Percentiles rank a stretch among this genome's conserved stretches.
Evolutionary conservation across 768 basidiomycete genomes (phyloP).

Genomic region (Lentinula edodes): DNA sequence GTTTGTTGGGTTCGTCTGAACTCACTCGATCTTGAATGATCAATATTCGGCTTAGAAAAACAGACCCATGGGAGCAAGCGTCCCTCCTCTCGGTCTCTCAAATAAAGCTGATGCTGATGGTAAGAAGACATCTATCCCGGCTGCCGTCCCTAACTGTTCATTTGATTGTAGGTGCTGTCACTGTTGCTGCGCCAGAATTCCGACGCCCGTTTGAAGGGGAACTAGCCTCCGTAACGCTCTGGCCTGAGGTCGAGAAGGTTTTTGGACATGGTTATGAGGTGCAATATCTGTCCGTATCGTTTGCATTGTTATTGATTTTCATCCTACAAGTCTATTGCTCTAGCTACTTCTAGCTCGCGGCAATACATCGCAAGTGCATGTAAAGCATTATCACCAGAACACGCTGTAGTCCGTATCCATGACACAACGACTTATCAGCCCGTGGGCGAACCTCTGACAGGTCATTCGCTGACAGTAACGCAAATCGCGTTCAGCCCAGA

Average conservation of each 20-base stretch:
- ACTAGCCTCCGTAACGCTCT: conserved; percentile 79
- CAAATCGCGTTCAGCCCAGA: conserved; percentile 86
- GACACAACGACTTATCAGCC: conserved; percentile 66
- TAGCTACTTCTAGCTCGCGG: conserved; percentile 68
- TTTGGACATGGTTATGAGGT: conserved; percentile 99
- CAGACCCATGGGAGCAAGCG: conserved; percentile 76
- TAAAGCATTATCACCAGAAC: conserved; percentile 81
- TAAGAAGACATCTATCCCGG: conserved; percentile 21
- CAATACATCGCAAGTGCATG: conserved; percentile 83
- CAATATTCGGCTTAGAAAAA: conserved; percentile 31
- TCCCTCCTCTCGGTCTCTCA: conserved; percentile 90
- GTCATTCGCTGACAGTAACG: conserved; percentile 88
- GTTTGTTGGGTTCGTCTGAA: conserved; percentile 26
- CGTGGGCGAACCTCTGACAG: conserved; percentile 67
- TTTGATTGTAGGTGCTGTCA: conserved; percentile 3
- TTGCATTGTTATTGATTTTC: background rate
- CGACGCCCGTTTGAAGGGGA: conserved; percentile 86
- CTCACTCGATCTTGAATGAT: background rate
- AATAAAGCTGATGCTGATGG: conserved; percentile 86
- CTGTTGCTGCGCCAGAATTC: conserved; percentile 7
- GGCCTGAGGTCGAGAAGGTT: conserved; percentile 96
- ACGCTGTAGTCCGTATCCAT: conserved; percentile 85
- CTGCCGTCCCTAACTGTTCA: no score
- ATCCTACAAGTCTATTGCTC: conserved; percentile 60
- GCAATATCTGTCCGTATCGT: conserved; percentile 8